Conservation (phyloP, 2,329 filamentous ascomycete genomes). For the Ophiosphaerella korrae region DNA sequence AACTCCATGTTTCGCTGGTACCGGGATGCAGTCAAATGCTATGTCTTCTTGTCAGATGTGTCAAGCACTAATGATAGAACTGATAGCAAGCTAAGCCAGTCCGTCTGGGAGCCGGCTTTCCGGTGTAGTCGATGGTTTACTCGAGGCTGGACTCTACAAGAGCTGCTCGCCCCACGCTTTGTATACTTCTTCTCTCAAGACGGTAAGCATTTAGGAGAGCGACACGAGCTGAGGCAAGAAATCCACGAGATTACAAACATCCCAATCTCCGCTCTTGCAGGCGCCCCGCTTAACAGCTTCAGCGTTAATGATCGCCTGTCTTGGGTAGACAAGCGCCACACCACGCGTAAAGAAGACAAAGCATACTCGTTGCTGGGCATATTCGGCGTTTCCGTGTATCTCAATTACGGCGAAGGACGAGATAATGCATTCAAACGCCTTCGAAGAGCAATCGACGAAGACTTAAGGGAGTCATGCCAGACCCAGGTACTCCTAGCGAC, state of each 20-base stretch:
- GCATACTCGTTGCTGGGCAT: slow-evolving; percentile 20
- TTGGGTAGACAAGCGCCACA: slow-evolving; percentile 19
- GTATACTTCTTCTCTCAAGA: slow-evolving; percentile 1
- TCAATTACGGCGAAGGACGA: background rate
- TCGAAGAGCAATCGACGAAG: no score
- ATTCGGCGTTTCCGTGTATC: slow-evolving; percentile 13
- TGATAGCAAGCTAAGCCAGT: no score
- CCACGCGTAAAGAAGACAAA: slow-evolving; percentile 16
- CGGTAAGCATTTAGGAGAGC: background rate
- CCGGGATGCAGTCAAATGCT: no score
- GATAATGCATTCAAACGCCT: background rate
- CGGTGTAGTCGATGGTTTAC: no score
- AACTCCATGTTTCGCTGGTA: no score
- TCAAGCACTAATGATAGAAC: no score
- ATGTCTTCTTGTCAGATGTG: no score
- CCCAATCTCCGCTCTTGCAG: background rate
- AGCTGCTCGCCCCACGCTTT: no score
- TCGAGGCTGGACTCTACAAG: no score
- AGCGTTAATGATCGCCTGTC: slow-evolving; percentile 14
- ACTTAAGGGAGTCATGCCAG: no score
- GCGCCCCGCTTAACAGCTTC: background rate
- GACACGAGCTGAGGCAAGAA: background rate
- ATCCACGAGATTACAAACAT: slow-evolving; percentile 4
- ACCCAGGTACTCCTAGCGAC: no score
- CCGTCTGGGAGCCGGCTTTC: no score